Percentiles rank a stretch among this genome's conserved stretches.
These are phyloP conservation scores for Heterobasidion parviporum DNA, from an alignment of 1,284 basidiomycete species.

Conservation along the genomic window DNA sequence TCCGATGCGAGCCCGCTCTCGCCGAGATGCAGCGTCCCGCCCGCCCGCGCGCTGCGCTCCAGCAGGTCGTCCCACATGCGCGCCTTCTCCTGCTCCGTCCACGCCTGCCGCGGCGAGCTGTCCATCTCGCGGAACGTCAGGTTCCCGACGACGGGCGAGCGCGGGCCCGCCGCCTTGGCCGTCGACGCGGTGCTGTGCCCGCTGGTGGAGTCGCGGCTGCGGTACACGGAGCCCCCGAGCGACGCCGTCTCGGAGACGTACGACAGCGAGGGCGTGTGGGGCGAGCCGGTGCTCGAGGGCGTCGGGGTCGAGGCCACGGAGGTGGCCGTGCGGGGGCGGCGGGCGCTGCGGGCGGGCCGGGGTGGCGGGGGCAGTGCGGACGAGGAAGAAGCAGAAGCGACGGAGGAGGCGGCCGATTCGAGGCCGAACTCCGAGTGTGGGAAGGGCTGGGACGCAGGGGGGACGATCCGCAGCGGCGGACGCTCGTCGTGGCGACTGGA, in stretches of 20 bases:
- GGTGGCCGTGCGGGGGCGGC: constrained; percentile 2
- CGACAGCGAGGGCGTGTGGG: neutral
- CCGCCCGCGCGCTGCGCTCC: constrained; percentile 52
- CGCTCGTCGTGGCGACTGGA: constrained; percentile 3
- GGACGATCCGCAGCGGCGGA: neutral
- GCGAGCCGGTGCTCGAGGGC: neutral
- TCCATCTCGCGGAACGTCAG: constrained; percentile 44
- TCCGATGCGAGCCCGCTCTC: constrained; percentile 37
- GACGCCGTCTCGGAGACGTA: constrained; percentile 7
- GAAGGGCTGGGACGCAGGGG: neutral
- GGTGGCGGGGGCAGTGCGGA: constrained; percentile 8
- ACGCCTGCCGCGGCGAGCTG: constrained; percentile 20
- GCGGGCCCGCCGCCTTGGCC: constrained; percentile 13
- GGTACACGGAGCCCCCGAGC: constrained; percentile 4
- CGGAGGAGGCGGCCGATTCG: neutral
- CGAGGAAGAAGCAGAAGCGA: neutral
- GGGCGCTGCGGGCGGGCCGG: constrained; percentile 15
- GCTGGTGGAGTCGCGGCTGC: constrained; percentile 6
- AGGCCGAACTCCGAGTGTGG: constrained; percentile 1
- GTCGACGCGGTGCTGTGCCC: constrained; percentile 13
- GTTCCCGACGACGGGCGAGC: constrained; percentile 24
- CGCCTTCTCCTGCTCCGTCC: constrained; percentile 61
- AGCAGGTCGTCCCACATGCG: constrained; percentile 63
- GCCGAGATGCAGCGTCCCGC: constrained; percentile 58
- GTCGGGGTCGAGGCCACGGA: neutral